Percentiles rank a stretch among this genome's conserved stretches.
phyloP scores from a whole-genome alignment of 257 asterid genomes.

The Capsicum pubescens region DNA sequence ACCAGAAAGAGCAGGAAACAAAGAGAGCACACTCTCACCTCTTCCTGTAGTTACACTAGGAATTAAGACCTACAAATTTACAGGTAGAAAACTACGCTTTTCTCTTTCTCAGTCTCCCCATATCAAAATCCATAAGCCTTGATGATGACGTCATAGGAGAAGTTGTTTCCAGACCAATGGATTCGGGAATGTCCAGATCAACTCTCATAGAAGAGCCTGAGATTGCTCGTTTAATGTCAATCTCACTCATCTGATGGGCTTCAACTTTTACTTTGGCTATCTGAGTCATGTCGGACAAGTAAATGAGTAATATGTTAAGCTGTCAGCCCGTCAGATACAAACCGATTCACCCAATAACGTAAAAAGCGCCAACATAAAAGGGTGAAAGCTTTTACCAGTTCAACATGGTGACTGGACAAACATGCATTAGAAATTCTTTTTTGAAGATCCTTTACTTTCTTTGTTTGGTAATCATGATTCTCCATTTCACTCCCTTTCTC shows the following conservation, averaged over 20 bases:
- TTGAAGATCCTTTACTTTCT: conserved; percentile 81
- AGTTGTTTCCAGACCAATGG: conserved; percentile 69
- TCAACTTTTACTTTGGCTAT: conserved; percentile 64
- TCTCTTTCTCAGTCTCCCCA: conserved; percentile 77
- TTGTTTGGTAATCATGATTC: conserved; percentile 66
- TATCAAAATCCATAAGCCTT: conserved; percentile 81
- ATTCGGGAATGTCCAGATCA: conserved; percentile 95
- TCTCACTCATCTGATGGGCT: conserved; percentile 60
- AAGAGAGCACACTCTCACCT: background rate
- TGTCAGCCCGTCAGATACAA: background rate
- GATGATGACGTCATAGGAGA: conserved; percentile 56
- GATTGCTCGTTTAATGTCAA: conserved; percentile 68
- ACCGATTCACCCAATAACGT: background rate
- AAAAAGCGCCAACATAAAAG: background rate
- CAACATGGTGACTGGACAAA: conserved; percentile 67
- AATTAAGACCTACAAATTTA: conserved; percentile 22
- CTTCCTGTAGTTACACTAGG: background rate
- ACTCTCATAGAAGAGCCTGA: conserved; percentile 69
- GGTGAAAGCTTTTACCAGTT: conserved; percentile 59
- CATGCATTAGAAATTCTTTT: conserved; percentile 66
- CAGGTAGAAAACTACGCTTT: conserved; percentile 40
- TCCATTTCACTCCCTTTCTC: conserved; percentile 77
- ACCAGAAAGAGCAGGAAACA: conserved; percentile 12
- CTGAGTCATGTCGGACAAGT: conserved; percentile 43
- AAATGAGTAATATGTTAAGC: background rate